phyloP scores from a whole-genome alignment of 495 filamentous ascomycete species.

The Tuber indicum region DNA sequence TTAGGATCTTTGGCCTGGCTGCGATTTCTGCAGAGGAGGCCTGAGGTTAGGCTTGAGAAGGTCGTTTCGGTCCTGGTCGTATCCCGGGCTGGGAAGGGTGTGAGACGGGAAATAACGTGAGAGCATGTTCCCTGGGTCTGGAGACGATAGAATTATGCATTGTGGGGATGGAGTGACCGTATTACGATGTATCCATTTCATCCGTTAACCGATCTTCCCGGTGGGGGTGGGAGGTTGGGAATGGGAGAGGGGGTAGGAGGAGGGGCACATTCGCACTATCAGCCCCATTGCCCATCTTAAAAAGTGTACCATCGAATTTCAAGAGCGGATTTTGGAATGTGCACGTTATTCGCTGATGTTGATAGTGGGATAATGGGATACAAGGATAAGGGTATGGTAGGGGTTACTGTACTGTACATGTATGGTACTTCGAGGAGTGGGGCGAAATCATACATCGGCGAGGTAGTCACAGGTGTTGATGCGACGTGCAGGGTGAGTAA shows the following conservation, averaged over 20 bases:
- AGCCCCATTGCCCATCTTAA: not conserved
- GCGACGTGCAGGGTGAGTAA: not conserved
- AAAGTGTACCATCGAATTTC: not conserved
- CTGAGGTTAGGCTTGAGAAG: not conserved
- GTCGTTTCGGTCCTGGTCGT: not conserved
- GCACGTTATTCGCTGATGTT: not conserved
- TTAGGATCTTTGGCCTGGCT: not conserved
- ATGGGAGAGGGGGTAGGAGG: not conserved
- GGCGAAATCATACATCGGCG: not conserved
- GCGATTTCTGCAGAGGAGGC: not conserved
- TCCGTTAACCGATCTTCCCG: too few relatives aligned
- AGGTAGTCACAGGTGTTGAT: not conserved
- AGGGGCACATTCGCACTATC: not conserved
- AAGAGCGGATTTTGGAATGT: not conserved
- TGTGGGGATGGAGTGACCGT: not conserved
- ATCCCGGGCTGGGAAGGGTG: not conserved
- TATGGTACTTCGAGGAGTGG: not conserved
- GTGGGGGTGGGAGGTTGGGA: not conserved
- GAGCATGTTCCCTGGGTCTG: not conserved
- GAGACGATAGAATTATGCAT: not conserved
- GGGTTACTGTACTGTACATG: not conserved
- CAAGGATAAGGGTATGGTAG: not conserved
- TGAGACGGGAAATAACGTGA: not conserved
- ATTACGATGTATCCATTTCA: not conserved
- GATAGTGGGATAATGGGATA: not conserved